These are phyloP conservation scores for Phanerodontia chrysosporium DNA, from an alignment of 768 basidiomycete genomes.

Conservation along the genomic window DNA sequence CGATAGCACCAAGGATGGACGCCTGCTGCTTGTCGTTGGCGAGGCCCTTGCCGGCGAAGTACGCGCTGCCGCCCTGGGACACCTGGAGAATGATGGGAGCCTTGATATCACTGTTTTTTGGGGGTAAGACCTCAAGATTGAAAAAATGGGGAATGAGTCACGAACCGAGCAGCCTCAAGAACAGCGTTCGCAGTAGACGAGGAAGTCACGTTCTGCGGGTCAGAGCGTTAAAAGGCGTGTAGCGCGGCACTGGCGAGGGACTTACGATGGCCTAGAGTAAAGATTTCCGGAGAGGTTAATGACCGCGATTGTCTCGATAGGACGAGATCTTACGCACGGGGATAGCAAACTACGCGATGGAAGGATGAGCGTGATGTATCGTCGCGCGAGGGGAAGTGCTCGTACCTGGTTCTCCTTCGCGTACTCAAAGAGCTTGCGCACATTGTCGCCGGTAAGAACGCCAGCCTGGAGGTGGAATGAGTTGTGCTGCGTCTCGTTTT, in stretches of 20 bases:
- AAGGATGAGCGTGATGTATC: constrained; percentile 8
- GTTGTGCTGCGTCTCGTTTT: background rate
- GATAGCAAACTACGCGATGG: constrained; percentile 63
- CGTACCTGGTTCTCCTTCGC: constrained; percentile 82
- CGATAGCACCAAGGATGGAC: constrained; percentile 87
- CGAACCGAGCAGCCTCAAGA: constrained; percentile 89
- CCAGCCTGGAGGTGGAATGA: constrained; percentile 57
- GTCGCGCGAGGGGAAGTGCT: constrained; percentile 10
- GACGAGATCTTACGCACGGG: constrained; percentile 52
- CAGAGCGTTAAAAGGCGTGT: constrained; percentile 1
- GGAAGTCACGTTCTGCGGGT: constrained; percentile 85
- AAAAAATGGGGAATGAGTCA: background rate
- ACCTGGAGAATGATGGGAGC: constrained; percentile 97
- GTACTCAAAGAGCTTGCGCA: constrained; percentile 93
- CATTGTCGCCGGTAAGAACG: constrained; percentile 92
- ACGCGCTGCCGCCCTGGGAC: constrained; percentile 95
- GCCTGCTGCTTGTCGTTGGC: constrained; percentile 94
- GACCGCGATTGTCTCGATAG: constrained; percentile 1
- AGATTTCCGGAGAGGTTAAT: constrained; percentile 5
- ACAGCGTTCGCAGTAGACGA: constrained; percentile 93
- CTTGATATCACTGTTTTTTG: constrained; percentile 79
- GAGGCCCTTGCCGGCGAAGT: constrained; percentile 95
- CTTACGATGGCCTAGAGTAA: constrained; percentile 67
- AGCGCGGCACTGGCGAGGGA: constrained; percentile 18
- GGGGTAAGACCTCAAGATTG: background rate